A percentile compares a stretch with the other conserved stretches of the same genome.
phyloP scores from a whole-genome alignment of 257 asterid species.

The Solanum lycopersicoides region DNA sequence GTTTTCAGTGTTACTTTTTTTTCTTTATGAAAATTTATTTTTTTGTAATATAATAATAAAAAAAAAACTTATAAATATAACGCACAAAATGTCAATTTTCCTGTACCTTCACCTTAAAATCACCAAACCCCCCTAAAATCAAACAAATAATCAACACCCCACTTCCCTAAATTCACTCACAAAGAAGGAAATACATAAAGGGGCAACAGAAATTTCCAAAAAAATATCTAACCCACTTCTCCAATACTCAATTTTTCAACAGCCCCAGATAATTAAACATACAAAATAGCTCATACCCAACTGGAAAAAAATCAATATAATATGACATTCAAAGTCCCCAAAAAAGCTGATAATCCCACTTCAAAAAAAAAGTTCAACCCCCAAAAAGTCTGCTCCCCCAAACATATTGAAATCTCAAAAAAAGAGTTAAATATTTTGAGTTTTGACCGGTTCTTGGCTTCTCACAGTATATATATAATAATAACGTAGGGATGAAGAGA shows the following conservation, averaged over 20 bases:
- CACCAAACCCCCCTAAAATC: not conserved
- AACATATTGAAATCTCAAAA: slow-evolving; percentile 26
- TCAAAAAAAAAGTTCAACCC: slow-evolving; percentile 20
- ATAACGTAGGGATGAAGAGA: no score
- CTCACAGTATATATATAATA: not conserved
- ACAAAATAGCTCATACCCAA: slow-evolving; percentile 13
- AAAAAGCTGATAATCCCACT: slow-evolving; percentile 14
- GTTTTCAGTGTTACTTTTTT: no score
- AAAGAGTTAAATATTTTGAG: slow-evolving; percentile 36
- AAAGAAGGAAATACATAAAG: not conserved
- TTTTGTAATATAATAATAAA: no score
- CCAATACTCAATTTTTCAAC: slow-evolving; percentile 8
- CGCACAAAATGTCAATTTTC: not conserved
- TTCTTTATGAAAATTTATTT: no score
- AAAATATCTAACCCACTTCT: not conserved
- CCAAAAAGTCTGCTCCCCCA: slow-evolving; percentile 22
- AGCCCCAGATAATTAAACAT: not conserved
- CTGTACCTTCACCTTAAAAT: not conserved
- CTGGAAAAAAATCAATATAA: not conserved
- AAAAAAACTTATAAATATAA: no score
- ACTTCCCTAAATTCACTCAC: not conserved
- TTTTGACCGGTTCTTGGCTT: slow-evolving; percentile 28
- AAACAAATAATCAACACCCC: not conserved
- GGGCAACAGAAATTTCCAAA: not conserved
- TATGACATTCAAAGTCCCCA: slow-evolving; percentile 9